These are phyloP conservation scores for Entomortierella chlamydospora DNA, from an alignment of 192 early-diverging fungal genomes.

Conservation along the genomic window DNA sequence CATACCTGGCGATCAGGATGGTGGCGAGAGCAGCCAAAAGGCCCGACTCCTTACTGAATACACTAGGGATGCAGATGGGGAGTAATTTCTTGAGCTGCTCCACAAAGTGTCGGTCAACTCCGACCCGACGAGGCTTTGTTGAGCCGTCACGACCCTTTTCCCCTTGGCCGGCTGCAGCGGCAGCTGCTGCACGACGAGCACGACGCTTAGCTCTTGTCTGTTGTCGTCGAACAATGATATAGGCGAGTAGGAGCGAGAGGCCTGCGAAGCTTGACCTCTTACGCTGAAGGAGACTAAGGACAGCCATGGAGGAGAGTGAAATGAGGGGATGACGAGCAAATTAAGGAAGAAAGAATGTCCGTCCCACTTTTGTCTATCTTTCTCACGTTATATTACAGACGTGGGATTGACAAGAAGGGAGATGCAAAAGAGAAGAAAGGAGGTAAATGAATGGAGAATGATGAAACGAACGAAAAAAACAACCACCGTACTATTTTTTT, in stretches of 20 bases:
- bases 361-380: too few relatives aligned
- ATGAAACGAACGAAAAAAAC: too few relatives aligned
- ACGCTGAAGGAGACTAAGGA: constrained; percentile 30
- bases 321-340: neutral
- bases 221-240: constrained; percentile 35
- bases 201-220: constrained; percentile 41
- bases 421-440: neutral
- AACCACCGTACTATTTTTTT: too few relatives aligned
- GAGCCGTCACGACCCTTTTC: constrained; percentile 33
- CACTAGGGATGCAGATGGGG: constrained; percentile 71
- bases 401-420: too few relatives aligned
- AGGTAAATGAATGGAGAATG: too few relatives aligned
- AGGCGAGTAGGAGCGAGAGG: constrained; percentile 40
- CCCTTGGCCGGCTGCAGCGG: constrained; percentile 2
- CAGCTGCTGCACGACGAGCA: constrained; percentile 34
- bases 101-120: constrained; percentile 67
- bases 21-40: constrained; percentile 60
- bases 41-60: constrained; percentile 61
- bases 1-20: constrained; percentile 65
- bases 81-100: constrained; percentile 67
- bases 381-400: too few relatives aligned
- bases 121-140: constrained; percentile 51
- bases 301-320: constrained; percentile 17
- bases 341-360: too few relatives aligned
- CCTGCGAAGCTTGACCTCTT: constrained; percentile 34